A percentile compares a stretch with the other conserved stretches of the same genome.
Evolutionary conservation across 176 grass and related monocot species (phyloP).

Genomic region (Zoysia japonica): DNA sequence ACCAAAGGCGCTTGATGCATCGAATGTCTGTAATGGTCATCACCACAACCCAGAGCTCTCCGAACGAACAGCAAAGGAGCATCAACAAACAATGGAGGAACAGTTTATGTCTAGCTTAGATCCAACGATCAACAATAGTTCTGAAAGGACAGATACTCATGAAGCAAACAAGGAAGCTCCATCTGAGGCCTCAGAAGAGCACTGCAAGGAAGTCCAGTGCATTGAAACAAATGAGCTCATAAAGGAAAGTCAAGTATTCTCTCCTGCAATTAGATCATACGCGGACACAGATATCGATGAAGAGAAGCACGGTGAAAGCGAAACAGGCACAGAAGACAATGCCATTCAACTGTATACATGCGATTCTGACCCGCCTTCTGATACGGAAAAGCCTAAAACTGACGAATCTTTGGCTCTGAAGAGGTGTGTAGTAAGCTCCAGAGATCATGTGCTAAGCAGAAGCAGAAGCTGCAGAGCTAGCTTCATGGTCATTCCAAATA

Average conservation of each 20-base stretch:
- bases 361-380: conserved; percentile 33
- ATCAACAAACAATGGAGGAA: conserved; percentile 23
- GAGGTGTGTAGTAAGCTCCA: conserved; percentile 52
- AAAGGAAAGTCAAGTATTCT: conserved; percentile 47
- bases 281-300: conserved; percentile 25
- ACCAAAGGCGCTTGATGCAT: neutral
- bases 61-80: neutral
- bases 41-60: neutral
- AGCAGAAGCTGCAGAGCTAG: conserved; percentile 84
- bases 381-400: conserved; percentile 29
- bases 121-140: conserved; percentile 39
- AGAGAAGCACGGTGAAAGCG: conserved; percentile 26
- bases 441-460: conserved; percentile 48
- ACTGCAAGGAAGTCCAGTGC: conserved; percentile 86
- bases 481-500: conserved; percentile 68
- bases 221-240: conserved; percentile 51
- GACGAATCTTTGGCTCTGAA: conserved; percentile 44
- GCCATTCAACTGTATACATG: conserved; percentile 52
- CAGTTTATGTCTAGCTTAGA: neutral
- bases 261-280: conserved; percentile 35
- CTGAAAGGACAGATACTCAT: conserved; percentile 32
- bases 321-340: conserved; percentile 27
- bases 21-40: neutral
- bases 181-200: conserved; percentile 46
- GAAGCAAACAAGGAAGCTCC: conserved; percentile 22